Evolutionary conservation across 805 yeast species (phyloP), one percentile per base, ranked within the genome.

Genomic region (Saturnispora silvae): DNA sequence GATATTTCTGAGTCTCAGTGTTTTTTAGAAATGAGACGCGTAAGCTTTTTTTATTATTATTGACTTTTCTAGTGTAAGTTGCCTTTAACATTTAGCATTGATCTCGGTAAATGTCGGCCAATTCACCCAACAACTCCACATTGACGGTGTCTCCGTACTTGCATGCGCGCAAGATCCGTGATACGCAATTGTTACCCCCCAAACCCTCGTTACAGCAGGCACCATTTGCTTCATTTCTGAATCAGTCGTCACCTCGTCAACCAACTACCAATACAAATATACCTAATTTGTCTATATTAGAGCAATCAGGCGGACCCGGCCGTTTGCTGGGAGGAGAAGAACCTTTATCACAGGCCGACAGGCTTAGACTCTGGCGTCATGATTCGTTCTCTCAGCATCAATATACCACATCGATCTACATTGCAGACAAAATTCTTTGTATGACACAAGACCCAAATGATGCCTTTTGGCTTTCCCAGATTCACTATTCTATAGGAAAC

Each of bases 381-480:
- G 95, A 86, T 52, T 94, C 98, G 0, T 57, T 81, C 40, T 77
- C 81, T 79, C 95, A 87, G 49, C 96, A 87, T 54, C 94, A 86
- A 44, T 83, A 83, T 56, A 68, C 69, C 31, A 84, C 96, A 0
- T 96, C 97, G 0, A 89, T 81, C 49, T 85, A 77, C 53, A 72
- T 92, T 20, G 97, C 95, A 13, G 95, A 92, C 60, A 89, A 87
- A 50, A 83, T 92, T 6, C 67, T 84, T 29, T 72, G 86, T 1
- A 61, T 92, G 42, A 86, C 96, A 0, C 68, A 70, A 41, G 96
- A 87, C 52, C 81, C 95, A 11, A 83, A 80, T 51, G 97, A 89
- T 54, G 96, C 96, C 9, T 89, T 85, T 57, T 87, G 96, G 96
- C 65, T 89, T 22, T 96, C 95, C 0, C 96, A 89, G 60, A 94